Percentiles rank a stretch among this genome's conserved stretches.
Conservation (phyloP, 129 eudicot genomes). For the Arctium lappa region DNA sequence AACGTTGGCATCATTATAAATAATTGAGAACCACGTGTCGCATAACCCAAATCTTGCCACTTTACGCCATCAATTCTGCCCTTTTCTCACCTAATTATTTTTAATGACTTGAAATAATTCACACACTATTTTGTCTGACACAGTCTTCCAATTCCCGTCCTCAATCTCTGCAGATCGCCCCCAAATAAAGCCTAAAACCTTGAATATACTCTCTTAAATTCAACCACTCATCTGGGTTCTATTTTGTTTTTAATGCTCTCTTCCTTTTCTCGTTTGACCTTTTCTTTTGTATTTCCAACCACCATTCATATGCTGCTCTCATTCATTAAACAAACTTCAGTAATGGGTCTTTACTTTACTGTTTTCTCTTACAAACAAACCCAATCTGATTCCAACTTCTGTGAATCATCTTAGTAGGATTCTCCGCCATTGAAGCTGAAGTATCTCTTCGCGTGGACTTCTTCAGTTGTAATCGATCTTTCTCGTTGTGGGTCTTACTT, state of each 20-base stretch:
- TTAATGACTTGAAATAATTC: conserved; percentile 15
- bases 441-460: not conserved
- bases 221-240: conserved; percentile 16
- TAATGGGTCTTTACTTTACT: not conserved
- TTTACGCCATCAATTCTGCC: conserved; percentile 24
- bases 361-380: not conserved
- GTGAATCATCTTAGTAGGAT: conserved; percentile 5
- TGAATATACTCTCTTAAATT: conserved; percentile 13
- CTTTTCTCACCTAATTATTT: conserved; percentile 20
- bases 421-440: conserved; percentile 18
- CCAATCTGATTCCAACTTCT: conserved; percentile 5
- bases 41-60: conserved; percentile 8
- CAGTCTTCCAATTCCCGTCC: conserved; percentile 31
- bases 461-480: conserved; percentile 3
- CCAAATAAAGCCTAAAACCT: conserved; percentile 34
- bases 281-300: not conserved
- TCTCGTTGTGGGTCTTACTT: not conserved
- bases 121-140: conserved; percentile 29
- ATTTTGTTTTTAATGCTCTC: not conserved
- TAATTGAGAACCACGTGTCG: conserved; percentile 12
- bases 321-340: not conserved
- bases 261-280: not conserved
- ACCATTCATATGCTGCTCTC: not conserved
- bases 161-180: conserved; percentile 37
- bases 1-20: conserved; percentile 7